These are phyloP conservation scores for Ogataea chonburiensis DNA, from an alignment of 805 yeast genomes.

Conservation along the genomic window DNA sequence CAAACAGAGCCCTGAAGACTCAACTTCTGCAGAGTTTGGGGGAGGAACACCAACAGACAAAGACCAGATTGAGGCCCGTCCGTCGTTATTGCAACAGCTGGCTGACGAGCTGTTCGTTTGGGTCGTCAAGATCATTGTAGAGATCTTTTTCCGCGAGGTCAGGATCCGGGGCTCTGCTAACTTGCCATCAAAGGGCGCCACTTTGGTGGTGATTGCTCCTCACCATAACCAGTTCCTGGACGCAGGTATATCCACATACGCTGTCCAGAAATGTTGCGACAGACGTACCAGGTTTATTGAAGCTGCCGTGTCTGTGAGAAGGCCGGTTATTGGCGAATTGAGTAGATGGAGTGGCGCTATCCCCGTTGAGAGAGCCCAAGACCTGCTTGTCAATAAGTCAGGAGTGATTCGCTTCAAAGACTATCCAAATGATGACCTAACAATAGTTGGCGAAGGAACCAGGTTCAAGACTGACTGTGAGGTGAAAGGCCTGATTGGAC, in stretches of 20 bases:
- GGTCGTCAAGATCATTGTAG: conserved; percentile 29
- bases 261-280: conserved; percentile 61
- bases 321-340: conserved; percentile 69
- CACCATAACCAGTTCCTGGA: conserved; percentile 91
- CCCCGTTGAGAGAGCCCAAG: conserved; percentile 93
- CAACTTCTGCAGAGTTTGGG: too few relatives aligned
- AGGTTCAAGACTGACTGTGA: conserved; percentile 60
- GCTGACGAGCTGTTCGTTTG: conserved; percentile 31
- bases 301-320: conserved; percentile 75
- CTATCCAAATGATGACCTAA: conserved; percentile 44
- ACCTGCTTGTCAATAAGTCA: conserved; percentile 64
- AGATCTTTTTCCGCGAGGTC: conserved; percentile 83
- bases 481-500: conserved; percentile 67
- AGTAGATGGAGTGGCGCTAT: conserved; percentile 77
- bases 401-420: conserved; percentile 51
- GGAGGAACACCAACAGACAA: too few relatives aligned
- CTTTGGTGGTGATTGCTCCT: conserved; percentile 93
- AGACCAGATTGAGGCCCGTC: too few relatives aligned
- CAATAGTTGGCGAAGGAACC: conserved; percentile 69
- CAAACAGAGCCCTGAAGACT: too few relatives aligned
- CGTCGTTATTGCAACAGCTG: conserved; percentile 9
- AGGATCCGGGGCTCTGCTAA: conserved; percentile 83
- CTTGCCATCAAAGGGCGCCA: conserved; percentile 69
- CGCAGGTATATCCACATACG: conserved; percentile 67
- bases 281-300: conserved; percentile 77